Evolutionary conservation across 768 basidiomycete species (phyloP).

Genomic region (Boletus rubroflammeus): DNA sequence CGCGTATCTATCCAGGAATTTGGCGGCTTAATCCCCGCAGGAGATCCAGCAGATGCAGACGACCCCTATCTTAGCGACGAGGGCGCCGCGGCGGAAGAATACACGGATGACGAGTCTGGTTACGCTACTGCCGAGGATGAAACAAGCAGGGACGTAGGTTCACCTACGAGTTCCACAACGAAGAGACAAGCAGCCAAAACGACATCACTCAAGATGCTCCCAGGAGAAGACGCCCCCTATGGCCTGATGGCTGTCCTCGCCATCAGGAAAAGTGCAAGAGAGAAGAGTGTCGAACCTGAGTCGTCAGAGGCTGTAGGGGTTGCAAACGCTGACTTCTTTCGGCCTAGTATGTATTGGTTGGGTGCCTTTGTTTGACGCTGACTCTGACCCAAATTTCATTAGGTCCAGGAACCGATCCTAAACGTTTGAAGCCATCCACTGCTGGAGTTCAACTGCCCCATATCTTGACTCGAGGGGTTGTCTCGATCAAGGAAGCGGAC

Average conservation of each 20-base stretch:
- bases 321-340: conserved; percentile 66
- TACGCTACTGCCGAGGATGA: conserved; percentile 24
- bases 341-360: conserved; percentile 44
- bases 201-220: conserved; percentile 52
- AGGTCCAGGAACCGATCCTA: conserved; percentile 43
- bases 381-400: background rate
- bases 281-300: conserved; percentile 40
- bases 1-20: conserved; percentile 66
- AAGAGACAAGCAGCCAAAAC: conserved; percentile 39
- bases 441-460: conserved; percentile 53
- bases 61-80: conserved; percentile 34
- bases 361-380: background rate
- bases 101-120: conserved; percentile 37
- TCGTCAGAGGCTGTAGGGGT: conserved; percentile 58
- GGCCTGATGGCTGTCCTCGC: conserved; percentile 72
- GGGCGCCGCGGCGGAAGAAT: conserved; percentile 32
- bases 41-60: conserved; percentile 52
- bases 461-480: conserved; percentile 61
- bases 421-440: conserved; percentile 37
- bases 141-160: conserved; percentile 21
- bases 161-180: conserved; percentile 32
- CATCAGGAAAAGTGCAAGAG: conserved; percentile 43
- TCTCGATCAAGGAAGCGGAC: conserved; percentile 65
- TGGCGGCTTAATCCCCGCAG: conserved; percentile 61
- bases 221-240: conserved; percentile 61